These are phyloP conservation scores for Lolium multiflorum DNA, from an alignment of 176 grass and related monocot species.

Conservation along the genomic window DNA sequence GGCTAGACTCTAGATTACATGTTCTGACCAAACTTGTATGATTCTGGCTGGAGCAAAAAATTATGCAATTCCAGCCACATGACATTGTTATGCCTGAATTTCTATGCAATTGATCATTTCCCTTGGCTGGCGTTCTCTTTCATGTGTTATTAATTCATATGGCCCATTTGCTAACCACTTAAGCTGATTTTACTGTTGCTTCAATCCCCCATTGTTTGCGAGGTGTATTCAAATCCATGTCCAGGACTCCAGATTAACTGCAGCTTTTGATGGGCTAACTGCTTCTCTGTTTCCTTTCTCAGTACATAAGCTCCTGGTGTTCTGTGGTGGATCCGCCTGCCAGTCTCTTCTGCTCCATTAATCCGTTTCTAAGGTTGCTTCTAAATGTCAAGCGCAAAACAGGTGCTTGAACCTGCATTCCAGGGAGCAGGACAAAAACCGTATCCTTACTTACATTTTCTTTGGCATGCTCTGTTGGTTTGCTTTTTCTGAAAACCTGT, in stretches of 20 bases:
- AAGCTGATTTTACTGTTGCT: background rate
- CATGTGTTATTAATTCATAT: conserved; percentile 7
- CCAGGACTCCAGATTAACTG: conserved; percentile 9
- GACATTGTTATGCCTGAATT: background rate
- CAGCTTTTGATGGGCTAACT: background rate
- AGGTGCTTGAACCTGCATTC: conserved; percentile 70
- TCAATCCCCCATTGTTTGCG: background rate
- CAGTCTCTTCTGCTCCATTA: background rate
- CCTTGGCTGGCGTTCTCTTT: background rate
- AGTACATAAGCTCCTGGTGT: conserved; percentile 7
- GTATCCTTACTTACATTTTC: conserved; percentile 60
- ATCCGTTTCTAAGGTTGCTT: conserved; percentile 2
- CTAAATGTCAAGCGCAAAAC: conserved; percentile 59
- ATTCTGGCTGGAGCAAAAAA: background rate
- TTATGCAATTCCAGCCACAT: background rate
- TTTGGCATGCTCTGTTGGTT: conserved; percentile 18
- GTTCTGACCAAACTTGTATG: background rate
- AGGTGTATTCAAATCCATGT: conserved; percentile 15
- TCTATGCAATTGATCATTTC: background rate
- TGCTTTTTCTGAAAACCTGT: conserved; percentile 9
- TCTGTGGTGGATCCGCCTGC: conserved; percentile 25
- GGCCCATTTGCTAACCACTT: background rate
- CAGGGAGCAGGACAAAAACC: conserved; percentile 69
- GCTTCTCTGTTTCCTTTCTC: conserved; percentile 8
- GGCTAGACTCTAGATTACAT: background rate